Percentiles rank a stretch among this genome's conserved stretches.
phyloP scores from a whole-genome alignment of 2,329 filamentous ascomycete genomes.

The Talaromyces albobiverticillius region DNA sequence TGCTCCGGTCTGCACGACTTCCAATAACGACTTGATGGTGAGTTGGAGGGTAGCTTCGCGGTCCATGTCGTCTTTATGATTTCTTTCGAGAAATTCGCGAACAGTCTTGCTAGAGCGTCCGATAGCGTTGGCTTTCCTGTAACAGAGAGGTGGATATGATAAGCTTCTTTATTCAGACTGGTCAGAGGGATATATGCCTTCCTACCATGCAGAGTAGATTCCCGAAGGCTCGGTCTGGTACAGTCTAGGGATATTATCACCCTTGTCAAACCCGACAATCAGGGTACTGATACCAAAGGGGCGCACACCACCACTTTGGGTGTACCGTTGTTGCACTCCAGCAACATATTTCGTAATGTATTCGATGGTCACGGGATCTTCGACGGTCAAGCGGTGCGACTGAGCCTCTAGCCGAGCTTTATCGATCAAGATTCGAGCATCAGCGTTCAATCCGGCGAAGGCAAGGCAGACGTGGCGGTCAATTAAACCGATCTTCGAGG shows the following conservation, averaged over 20 bases:
- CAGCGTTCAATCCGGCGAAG: constrained; percentile 95
- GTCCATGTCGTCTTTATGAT: constrained; percentile 98
- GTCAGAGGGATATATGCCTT: constrained; percentile 13
- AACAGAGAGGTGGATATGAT: constrained; percentile 14
- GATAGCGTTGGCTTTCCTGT: constrained; percentile 98
- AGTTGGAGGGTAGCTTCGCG: constrained; percentile 93
- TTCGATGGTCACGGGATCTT: constrained; percentile 96
- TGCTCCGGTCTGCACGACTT: constrained; percentile 96
- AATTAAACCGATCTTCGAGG: constrained; percentile 95
- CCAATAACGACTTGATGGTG: constrained; percentile 95
- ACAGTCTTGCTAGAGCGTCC: constrained; percentile 98
- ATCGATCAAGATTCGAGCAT: constrained; percentile 96
- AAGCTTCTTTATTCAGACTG: constrained; percentile 7
- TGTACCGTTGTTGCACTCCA: constrained; percentile 97
- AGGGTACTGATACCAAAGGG: constrained; percentile 99
- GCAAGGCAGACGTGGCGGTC: constrained; percentile 96
- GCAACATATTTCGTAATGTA: constrained; percentile 99
- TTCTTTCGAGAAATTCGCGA: constrained; percentile 95
- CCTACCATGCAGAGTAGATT: constrained; percentile 97
- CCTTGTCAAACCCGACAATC: constrained; percentile 97
- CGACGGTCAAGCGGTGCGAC: constrained; percentile 93
- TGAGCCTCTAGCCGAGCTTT: constrained; percentile 97
- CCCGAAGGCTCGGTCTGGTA: constrained; percentile 99
- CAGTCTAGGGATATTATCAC: constrained; percentile 80
- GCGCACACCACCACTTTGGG: constrained; percentile 94